Base-by-base conservation (phyloP, 2,329 filamentous ascomycete species). In the Fusarium fracticaudum region DNA sequence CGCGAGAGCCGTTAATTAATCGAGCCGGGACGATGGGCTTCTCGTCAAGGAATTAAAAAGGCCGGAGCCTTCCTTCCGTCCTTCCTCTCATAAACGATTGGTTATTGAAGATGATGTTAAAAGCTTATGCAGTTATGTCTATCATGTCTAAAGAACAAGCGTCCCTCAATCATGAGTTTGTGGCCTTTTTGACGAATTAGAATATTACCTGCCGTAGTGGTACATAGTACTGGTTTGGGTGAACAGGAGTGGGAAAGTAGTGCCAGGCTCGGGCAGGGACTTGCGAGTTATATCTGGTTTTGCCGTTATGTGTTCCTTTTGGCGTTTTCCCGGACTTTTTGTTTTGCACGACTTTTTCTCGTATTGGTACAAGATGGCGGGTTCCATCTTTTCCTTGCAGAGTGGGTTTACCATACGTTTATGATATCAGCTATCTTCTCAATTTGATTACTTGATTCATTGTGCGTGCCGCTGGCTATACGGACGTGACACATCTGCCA, bases 1-100 rank as follows among this genome's bases (percentile, higher is more conserved):
- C 76, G 20, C 64, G 73, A 14, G 81, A 81, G 58, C 81, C 81
- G 43, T 68, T 82, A 29, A 80, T 82, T 26, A 79, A 79, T 50
- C 77, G 76, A 14, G 81, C 80, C 35, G 77, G 77, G n/a, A 76
- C 75, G 37, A 47, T 64, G 29, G 75, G 75, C 33, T 45, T 61
- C 31, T 50, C 69, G 37, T 67, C 74, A 43, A 73, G 71, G 50
- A 65, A 64, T 50, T 78, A 53, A 70, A 54, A 29, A 53, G 48
- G 29, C 22, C 41, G 31, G 45, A 35, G 20, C 33, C 33, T 35
- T 35, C 53, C 26, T 41, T 18, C 22, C 24, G 37, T n/a, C 22
- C n/a, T 24, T 44, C 31, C 17, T 44, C 35, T 37, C 24, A 35
- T 22, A 66, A 57, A 41, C 24, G 35, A 58, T 35, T n/a, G 50